Conservation (phyloP, 257 asterid genomes). For the Solanum bulbocastanum region DNA sequence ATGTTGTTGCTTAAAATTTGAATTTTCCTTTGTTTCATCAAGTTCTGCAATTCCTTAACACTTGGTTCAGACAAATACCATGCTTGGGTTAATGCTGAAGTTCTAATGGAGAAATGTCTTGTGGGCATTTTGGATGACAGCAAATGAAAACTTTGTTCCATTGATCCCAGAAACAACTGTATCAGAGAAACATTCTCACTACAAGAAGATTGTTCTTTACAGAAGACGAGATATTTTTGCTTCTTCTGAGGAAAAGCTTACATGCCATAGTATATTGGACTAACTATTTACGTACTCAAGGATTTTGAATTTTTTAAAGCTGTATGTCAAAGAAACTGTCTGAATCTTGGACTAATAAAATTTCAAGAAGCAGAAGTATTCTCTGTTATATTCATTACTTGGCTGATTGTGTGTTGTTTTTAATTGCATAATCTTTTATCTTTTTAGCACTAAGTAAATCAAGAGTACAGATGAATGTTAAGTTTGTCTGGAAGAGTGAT, state of each 20-base stretch:
- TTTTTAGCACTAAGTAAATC: background rate
- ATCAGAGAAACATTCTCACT: background rate
- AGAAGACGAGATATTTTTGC: background rate
- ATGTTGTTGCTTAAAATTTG: background rate
- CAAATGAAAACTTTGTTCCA: conserved; percentile 13
- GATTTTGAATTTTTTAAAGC: background rate
- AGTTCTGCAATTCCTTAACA: conserved; percentile 35
- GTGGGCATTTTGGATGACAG: conserved; percentile 64
- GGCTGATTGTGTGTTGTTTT: background rate
- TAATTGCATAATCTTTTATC: background rate
- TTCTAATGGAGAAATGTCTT: conserved; percentile 77
- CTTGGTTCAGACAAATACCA: conserved; percentile 69
- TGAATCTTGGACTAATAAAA: background rate
- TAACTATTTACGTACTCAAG: background rate
- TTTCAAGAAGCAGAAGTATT: background rate
- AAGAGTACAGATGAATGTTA: accelerated
- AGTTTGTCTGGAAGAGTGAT: background rate
- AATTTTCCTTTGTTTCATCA: background rate
- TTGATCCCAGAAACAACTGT: background rate
- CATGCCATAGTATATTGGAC: background rate
- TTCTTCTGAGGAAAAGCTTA: background rate
- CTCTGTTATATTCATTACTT: background rate
- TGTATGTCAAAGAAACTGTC: background rate
- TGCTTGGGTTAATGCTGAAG: conserved; percentile 92
- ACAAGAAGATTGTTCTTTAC: background rate